Conservation (phyloP, 768 basidiomycete genomes). For the Agaricus blazei region DNA sequence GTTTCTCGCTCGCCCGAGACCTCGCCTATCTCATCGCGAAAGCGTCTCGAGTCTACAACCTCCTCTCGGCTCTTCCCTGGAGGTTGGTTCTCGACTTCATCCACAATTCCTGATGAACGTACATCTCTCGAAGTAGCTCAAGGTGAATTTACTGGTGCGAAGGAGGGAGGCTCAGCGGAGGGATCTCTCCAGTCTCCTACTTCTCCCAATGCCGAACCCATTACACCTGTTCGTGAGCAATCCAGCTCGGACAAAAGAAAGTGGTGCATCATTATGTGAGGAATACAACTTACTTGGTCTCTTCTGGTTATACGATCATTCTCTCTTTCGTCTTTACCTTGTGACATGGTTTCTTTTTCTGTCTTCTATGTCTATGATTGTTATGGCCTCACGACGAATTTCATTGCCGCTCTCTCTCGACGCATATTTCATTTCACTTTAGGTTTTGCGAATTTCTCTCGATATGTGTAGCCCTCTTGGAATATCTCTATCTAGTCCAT, state of each 20-base stretch:
- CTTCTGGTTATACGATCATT: not conserved
- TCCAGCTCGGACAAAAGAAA: slow-evolving; percentile 12
- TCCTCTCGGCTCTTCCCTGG: slow-evolving; percentile 58
- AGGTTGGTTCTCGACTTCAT: slow-evolving; percentile 40
- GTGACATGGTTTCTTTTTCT: not conserved
- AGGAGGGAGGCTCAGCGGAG: slow-evolving; percentile 14
- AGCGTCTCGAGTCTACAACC: slow-evolving; percentile 45
- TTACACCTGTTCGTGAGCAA: slow-evolving; percentile 6
- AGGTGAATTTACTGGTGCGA: slow-evolving; percentile 39
- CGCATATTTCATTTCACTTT: not conserved
- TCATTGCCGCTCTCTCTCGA: not conserved
- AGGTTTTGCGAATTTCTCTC: not conserved
- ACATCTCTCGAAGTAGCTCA: slow-evolving; percentile 45
- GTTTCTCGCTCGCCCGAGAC: slow-evolving; percentile 12
- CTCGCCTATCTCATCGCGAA: slow-evolving; percentile 21
- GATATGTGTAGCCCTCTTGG: slow-evolving; percentile 8
- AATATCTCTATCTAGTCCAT: slow-evolving; percentile 3
- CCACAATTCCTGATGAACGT: slow-evolving; percentile 34
- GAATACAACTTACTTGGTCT: not conserved
- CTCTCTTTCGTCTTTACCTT: not conserved
- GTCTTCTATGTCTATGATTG: slow-evolving; percentile 2
- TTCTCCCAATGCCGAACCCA: slow-evolving; percentile 8
- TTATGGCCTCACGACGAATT: slow-evolving; percentile 2
- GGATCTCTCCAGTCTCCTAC: slow-evolving; percentile 8
- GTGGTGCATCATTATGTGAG: slow-evolving; percentile 16